Evolutionary conservation across 164 flowering plant species (phyloP).

Genomic region (Chloranthus sessilifolius): DNA sequence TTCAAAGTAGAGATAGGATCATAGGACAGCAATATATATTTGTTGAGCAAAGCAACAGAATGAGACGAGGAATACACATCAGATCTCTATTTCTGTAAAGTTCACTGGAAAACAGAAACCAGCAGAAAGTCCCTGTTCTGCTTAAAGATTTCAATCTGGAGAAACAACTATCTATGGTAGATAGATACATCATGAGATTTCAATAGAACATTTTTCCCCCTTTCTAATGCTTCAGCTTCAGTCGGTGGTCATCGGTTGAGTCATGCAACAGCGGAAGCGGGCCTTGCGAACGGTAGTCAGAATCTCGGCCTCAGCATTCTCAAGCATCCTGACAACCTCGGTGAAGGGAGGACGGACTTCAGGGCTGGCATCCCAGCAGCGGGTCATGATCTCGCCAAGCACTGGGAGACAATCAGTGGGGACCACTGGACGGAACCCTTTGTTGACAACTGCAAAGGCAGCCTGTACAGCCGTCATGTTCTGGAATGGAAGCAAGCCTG

Average conservation of each 20-base stretch:
- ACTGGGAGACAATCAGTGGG: slow-evolving; percentile 76
- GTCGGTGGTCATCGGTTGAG: slow-evolving; percentile 75
- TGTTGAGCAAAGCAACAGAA: too few relatives aligned
- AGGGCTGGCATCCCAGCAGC: slow-evolving; percentile 90
- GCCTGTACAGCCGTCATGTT: slow-evolving; percentile 96
- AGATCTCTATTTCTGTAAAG: too few relatives aligned
- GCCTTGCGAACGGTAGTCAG: slow-evolving; percentile 83
- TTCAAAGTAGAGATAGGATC: too few relatives aligned
- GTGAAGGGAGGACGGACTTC: slow-evolving; percentile 76
- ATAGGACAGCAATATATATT: too few relatives aligned
- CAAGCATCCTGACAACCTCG: slow-evolving; percentile 81
- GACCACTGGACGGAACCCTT: slow-evolving; percentile 61
- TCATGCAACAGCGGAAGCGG: slow-evolving; percentile 76
- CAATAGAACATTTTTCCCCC: too few relatives aligned
- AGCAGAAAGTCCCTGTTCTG: too few relatives aligned
- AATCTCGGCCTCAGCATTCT: slow-evolving; percentile 71
- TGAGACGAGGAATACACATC: too few relatives aligned
- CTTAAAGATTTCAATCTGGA: too few relatives aligned
- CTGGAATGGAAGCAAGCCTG: slow-evolving; percentile 82
- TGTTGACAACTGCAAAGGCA: slow-evolving; percentile 92
- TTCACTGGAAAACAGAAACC: too few relatives aligned
- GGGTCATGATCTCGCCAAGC: slow-evolving; percentile 78
- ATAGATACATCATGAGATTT: too few relatives aligned
- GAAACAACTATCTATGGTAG: too few relatives aligned
- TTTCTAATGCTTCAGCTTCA: slow-evolving; percentile 21